Evolutionary conservation across 352 stramenopile genomes (phyloP).

Genomic region (Phytophthora capsici): DNA sequence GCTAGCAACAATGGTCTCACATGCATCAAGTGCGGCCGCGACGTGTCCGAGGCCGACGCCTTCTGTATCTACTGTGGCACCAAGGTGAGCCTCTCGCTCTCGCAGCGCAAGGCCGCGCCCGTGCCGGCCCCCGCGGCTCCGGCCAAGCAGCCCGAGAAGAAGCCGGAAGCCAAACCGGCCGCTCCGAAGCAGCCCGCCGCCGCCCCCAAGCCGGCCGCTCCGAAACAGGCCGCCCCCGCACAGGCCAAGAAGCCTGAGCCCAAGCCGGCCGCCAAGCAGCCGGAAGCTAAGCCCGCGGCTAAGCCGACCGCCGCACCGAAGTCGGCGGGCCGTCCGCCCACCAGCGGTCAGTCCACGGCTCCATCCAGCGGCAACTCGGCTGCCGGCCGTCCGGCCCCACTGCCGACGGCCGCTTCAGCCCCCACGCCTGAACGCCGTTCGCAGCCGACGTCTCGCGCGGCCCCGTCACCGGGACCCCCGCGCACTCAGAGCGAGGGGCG

Average conservation of each 20-base stretch:
- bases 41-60: constrained; percentile 74
- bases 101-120: constrained; percentile 52
- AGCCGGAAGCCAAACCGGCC: constrained; percentile 19
- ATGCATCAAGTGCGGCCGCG: constrained; percentile 81
- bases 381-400: constrained; percentile 19
- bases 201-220: constrained; percentile 6
- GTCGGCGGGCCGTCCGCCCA: constrained; percentile 34
- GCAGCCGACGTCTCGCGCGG: constrained; percentile 8
- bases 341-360: constrained; percentile 34
- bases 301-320: constrained; percentile 31
- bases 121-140: constrained; percentile 9
- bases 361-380: constrained; percentile 35
- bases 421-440: constrained; percentile 33
- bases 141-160: constrained; percentile 27
- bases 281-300: constrained; percentile 4
- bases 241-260: constrained; percentile 20
- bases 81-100: constrained; percentile 75
- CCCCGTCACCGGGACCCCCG: constrained; percentile 5
- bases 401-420: constrained; percentile 29
- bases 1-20: constrained; percentile 53
- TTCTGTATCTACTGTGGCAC: constrained; percentile 91
- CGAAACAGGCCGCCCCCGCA: background rate
- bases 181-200: constrained; percentile 8
- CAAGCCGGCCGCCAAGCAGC: constrained; percentile 25
- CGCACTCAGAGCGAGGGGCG: constrained; percentile 41